Base-by-base conservation (phyloP, 1,139 yeast genomes). In the Candida neerlandica region DNA sequence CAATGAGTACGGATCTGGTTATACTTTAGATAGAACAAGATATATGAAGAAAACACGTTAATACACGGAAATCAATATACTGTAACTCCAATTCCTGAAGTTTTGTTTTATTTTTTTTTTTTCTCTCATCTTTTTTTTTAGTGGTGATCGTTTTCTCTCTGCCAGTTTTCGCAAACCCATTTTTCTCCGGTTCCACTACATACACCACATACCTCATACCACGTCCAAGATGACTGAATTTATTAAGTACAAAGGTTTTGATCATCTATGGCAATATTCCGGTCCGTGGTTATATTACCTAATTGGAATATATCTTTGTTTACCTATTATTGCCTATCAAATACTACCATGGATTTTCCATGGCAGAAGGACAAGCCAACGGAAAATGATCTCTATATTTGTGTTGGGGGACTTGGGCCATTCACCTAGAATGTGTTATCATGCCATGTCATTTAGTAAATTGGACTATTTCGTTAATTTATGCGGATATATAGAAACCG, bases 341-440 rank as follows among this genome's bases (percentile, higher is more conserved):
- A 46, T 76, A 0, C 51, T 74, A 3, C 80, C 81, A 6, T 63
- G 60, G 41, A 48, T 66, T 48, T 49, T 56, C 37, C 44, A 60
- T 19, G 59, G 58, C 39, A 58, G 63, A 14, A 54, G 56, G 7
- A 50, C 52, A 44, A 43, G 61, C 11, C 58, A 61, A 51, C 69
- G 78, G 55, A 80, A 72, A 56, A 71, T 89, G 42, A 83, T 90
- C 3, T 78, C 89, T 7, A 84, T 94, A 26, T 78, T 89, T 51
- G 99, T 94, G 1, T 72, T 95, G 26, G 99, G 99, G 1, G 99
- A 94, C 62, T 66, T 95, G 48, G 97, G 97, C 12, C 96, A 92
- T 61, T 92, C 98, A 1, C 99, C 99, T 4, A 75, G 99, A 54
- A 94, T 94, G 89, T 81, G 87, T 59, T 89, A 94, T 66, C 99